These are phyloP conservation scores for Colletotrichum plurivorum DNA, from an alignment of 2,329 filamentous ascomycete genomes.

Conservation along the genomic window DNA sequence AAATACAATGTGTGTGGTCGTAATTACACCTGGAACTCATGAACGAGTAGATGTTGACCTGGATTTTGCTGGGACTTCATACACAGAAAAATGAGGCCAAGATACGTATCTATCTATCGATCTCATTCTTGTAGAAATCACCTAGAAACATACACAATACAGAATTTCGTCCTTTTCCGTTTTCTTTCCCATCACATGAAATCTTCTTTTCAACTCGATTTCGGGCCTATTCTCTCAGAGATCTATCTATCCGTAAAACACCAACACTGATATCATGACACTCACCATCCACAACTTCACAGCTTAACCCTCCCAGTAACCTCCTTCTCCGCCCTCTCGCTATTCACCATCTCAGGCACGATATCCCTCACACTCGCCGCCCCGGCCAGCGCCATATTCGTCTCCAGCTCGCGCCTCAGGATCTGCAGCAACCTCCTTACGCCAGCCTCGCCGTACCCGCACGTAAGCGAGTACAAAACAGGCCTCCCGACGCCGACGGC, in stretches of 20 bases:
- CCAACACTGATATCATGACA: neutral
- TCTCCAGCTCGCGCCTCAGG: constrained; percentile 60
- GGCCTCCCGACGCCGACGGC: constrained; percentile 80
- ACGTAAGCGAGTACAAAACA: constrained; percentile 70
- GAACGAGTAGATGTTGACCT: too few relatives aligned
- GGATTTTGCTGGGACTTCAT: too few relatives aligned
- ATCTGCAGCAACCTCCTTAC: constrained; percentile 66
- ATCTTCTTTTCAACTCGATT: too few relatives aligned
- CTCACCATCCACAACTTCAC: neutral
- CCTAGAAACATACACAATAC: too few relatives aligned
- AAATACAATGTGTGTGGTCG: too few relatives aligned
- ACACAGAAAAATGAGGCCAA: too few relatives aligned
- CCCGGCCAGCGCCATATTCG: constrained; percentile 71
- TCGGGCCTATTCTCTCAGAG: neutral
- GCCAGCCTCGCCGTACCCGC: constrained; percentile 60
- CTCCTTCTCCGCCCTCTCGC: constrained; percentile 41
- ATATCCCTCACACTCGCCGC: constrained; percentile 77
- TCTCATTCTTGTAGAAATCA: too few relatives aligned
- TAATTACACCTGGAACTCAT: too few relatives aligned
- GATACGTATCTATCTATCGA: too few relatives aligned
- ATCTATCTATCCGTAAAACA: neutral
- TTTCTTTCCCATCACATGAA: too few relatives aligned
- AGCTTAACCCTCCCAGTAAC: constrained; percentile 40
- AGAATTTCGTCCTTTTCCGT: too few relatives aligned
- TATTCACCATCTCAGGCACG: constrained; percentile 48